Base-by-base conservation (phyloP, 345 rosid species). In the Odontarrhena argentea region DNA sequence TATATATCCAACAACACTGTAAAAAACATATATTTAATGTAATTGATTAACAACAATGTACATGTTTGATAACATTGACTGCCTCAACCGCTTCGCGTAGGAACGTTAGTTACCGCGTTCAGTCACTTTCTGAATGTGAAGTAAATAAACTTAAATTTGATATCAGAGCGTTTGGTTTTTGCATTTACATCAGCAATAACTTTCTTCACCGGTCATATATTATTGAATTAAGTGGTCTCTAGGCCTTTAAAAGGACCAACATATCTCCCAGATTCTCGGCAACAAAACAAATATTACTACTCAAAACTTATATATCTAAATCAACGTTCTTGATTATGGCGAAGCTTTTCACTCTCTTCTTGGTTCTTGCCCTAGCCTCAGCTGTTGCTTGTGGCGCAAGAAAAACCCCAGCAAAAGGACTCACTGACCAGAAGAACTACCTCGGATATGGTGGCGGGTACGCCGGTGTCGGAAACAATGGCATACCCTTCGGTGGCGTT, bases 391-490 rank as follows among this genome's bases (percentile, higher is more conserved):
- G 60, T 32, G 82, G 47, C n/a, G 84, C 95, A 46, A 77, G 87
- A 56, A 76, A 47, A 15, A 63, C 43, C 45, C 90, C 86, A 1
- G 73, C 22, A 18, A 18, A 76, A 9, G 84, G 87, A 6, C 67
- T 88, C 26, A 75, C 71, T 42, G 96, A 92, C 80, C 84, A 85
- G 65, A 92, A 88, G 84, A 85, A 85, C 79, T 84, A 85, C 58
- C 22, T 73, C 28, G 64, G 80, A 11, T 91, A 80, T n/a, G 91
- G 93, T 22, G 96, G 96, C 3, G 96, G 92, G 42, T 74, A 13
- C 56, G 55, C 84, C 2, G 96, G 97, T 2, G 3, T 88, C 6
- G 97, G 91, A 4, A 60, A 76, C 54, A 49, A 76, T 35, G 84
- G 86, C 14, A 40, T 83, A 56, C 90, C 90, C 3, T 74, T 76